phyloP scores from a whole-genome alignment of 495 filamentous ascomycete species.

The Penicillium arizonense region DNA sequence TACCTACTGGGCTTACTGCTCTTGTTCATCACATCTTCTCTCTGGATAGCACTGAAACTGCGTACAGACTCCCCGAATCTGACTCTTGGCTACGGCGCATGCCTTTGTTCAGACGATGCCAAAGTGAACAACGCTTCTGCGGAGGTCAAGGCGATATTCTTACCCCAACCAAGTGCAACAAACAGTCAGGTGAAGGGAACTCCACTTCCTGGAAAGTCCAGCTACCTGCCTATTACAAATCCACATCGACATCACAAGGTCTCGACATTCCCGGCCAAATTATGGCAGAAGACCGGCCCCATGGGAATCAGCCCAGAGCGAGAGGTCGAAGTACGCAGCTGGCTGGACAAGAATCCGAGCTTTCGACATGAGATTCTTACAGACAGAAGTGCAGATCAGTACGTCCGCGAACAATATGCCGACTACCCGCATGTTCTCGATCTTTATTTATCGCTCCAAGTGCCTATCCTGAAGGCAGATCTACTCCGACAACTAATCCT shows the following conservation, averaged over 20 bases:
- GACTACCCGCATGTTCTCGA: conserved; percentile 21
- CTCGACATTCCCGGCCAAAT: conserved; percentile 17
- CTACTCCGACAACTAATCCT: conserved; percentile 42
- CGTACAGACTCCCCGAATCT: background rate
- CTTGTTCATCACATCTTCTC: background rate
- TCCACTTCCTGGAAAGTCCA: background rate
- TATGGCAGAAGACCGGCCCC: conserved; percentile 34
- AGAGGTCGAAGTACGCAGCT: conserved; percentile 16
- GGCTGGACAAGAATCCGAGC: conserved; percentile 28
- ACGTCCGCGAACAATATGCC: conserved; percentile 28
- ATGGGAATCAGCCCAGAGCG: conserved; percentile 12
- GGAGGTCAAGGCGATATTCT: background rate
- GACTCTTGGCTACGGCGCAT: background rate
- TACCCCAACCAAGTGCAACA: background rate
- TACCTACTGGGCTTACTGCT: background rate
- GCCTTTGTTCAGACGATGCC: background rate
- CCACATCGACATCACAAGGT: background rate
- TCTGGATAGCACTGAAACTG: background rate
- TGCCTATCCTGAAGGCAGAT: conserved; percentile 39
- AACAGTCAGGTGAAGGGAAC: background rate
- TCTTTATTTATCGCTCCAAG: conserved; percentile 24
- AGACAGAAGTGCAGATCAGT: conserved; percentile 29
- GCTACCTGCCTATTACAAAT: background rate
- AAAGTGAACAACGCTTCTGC: background rate
- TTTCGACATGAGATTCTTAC: conserved; percentile 37